A percentile compares a stretch with the other conserved stretches of the same genome.
These are phyloP conservation scores for Haematococcus lacustris DNA, from an alignment of 139 green algal genomes.

Conservation along the genomic window DNA sequence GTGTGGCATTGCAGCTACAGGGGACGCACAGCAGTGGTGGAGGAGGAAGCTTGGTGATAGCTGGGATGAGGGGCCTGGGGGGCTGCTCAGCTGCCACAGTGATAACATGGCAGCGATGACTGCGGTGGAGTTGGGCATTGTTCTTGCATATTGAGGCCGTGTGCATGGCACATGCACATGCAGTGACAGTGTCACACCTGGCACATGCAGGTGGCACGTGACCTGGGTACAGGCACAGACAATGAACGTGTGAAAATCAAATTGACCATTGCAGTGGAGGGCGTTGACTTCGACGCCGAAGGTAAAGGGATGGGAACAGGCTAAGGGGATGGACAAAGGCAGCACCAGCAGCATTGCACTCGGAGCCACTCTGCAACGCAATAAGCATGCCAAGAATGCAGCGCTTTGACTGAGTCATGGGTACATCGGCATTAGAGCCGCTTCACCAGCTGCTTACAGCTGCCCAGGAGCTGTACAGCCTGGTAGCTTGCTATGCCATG, in stretches of 20 bases:
- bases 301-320: too few species aligned
- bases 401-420: too few species aligned
- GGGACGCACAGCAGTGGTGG: background rate
- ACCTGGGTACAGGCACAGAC: slow-evolving; percentile 50
- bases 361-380: background rate
- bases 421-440: too few species aligned
- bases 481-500: background rate
- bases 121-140: background rate
- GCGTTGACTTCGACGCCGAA: slow-evolving; percentile 80
- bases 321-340: too few species aligned
- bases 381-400: background rate
- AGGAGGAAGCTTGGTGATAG: background rate
- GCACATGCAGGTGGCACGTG: background rate
- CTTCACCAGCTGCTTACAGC: background rate
- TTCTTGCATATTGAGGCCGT: background rate
- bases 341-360: background rate
- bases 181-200: background rate
- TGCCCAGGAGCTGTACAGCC: background rate
- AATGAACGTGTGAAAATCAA: slow-evolving; percentile 76
- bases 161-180: background rate
- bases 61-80: background rate
- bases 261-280: slow-evolving; percentile 69
- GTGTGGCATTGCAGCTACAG: slow-evolving; percentile 3
- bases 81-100: background rate
- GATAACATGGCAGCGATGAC: background rate